A percentile compares a stretch with the other conserved stretches of the same genome.
phyloP scores from a whole-genome alignment of 2,329 filamentous ascomycete genomes.

The Neonectria coccinea region DNA sequence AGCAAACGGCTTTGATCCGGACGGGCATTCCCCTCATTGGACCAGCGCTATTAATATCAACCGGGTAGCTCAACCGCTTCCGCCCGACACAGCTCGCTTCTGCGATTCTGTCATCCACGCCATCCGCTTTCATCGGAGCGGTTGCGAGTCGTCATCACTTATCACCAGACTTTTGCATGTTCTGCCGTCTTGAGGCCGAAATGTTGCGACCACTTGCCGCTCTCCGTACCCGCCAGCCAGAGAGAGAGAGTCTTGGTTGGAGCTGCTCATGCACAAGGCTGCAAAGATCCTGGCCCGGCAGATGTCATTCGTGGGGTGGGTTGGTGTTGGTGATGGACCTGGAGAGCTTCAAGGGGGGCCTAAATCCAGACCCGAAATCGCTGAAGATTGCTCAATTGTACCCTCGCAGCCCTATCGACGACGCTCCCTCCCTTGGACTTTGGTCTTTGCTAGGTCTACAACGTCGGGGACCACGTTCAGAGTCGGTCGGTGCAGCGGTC shows the following conservation, averaged over 20 bases:
- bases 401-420: slow-evolving; percentile 44
- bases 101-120: slow-evolving; percentile 27
- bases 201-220: slow-evolving; percentile 17
- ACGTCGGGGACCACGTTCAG: slow-evolving; percentile 20
- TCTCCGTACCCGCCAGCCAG: slow-evolving; percentile 24
- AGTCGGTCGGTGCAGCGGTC: slow-evolving; percentile 26
- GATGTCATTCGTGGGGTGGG: slow-evolving; percentile 44
- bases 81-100: slow-evolving; percentile 27
- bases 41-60: slow-evolving; percentile 27
- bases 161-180: slow-evolving; percentile 41
- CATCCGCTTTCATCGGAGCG: slow-evolving; percentile 20
- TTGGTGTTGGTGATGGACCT: slow-evolving; percentile 37
- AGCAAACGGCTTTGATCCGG: slow-evolving; percentile 19
- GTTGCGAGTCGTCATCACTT: slow-evolving; percentile 24
- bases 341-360: slow-evolving; percentile 28
- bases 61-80: slow-evolving; percentile 31
- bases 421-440: slow-evolving; percentile 23
- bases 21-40: slow-evolving; percentile 29
- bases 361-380: slow-evolving; percentile 20
- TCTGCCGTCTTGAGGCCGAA: slow-evolving; percentile 26
- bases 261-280: slow-evolving; percentile 44
- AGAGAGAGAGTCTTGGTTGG: slow-evolving; percentile 17
- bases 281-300: slow-evolving; percentile 44
- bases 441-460: slow-evolving; percentile 25
- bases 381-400: slow-evolving; percentile 38